These are phyloP conservation scores for Bathelium albidoporum DNA, from an alignment of 495 filamentous ascomycete species.

Conservation along the genomic window DNA sequence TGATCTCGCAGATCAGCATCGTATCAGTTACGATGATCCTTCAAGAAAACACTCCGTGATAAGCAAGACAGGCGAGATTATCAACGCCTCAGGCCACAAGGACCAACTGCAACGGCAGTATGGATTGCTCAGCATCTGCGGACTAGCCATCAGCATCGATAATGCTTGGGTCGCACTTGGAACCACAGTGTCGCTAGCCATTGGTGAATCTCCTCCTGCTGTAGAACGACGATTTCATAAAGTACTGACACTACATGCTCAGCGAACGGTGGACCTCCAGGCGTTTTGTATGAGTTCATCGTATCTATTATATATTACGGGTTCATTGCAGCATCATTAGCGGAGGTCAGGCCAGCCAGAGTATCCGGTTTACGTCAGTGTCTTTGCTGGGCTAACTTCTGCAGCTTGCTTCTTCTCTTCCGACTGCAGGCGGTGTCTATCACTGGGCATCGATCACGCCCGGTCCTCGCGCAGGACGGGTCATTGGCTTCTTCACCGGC, in stretches of 20 bases:
- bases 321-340: conserved; percentile 44
- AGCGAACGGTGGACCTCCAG: conserved; percentile 19
- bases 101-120: conserved; percentile 54
- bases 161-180: conserved; percentile 53
- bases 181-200: conserved; percentile 27
- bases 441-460: conserved; percentile 75
- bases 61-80: conserved; percentile 19
- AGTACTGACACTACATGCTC: not conserved
- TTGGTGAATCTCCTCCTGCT: not conserved
- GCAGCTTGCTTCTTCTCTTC: conserved; percentile 66
- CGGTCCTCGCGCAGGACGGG: conserved; percentile 55
- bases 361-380: not conserved
- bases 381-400: not conserved
- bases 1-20: not conserved
- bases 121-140: conserved; percentile 47
- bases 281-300: conserved; percentile 33
- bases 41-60: conserved; percentile 12
- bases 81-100: conserved; percentile 49
- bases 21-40: not conserved
- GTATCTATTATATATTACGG: conserved; percentile 44
- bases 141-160: conserved; percentile 45
- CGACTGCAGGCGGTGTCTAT: conserved; percentile 73
- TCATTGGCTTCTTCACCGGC: conserved; percentile 67
- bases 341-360: conserved; percentile 23
- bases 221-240: not conserved